Evolutionary conservation across 2,329 filamentous ascomycete genomes (phyloP).

Genomic region (Cryoendolithus antarcticus): DNA sequence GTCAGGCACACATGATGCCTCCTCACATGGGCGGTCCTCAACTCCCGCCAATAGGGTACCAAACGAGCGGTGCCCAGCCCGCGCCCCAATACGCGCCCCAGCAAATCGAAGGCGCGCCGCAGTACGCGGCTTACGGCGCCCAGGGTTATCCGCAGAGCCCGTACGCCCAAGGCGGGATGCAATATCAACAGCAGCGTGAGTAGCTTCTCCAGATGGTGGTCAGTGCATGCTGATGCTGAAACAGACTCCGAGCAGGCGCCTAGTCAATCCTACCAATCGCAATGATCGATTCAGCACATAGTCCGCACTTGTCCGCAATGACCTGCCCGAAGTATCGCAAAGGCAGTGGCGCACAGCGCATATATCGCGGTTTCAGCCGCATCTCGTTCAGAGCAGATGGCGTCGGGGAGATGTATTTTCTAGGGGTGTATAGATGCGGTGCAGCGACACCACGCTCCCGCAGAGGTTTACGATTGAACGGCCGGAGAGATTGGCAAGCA

Average conservation of each 20-base stretch:
- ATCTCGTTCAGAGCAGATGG: no score
- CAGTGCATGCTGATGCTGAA: slow-evolving; percentile 6
- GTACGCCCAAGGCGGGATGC: slow-evolving; percentile 35
- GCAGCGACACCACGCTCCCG: no score
- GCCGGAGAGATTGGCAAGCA: no score
- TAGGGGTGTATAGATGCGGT: no score
- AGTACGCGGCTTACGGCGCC: slow-evolving; percentile 36
- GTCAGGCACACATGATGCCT: slow-evolving; percentile 30
- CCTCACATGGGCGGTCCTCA: slow-evolving; percentile 35
- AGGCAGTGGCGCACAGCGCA: no score
- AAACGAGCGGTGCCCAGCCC: slow-evolving; percentile 32
- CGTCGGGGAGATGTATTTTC: no score
- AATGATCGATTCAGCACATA: no score
- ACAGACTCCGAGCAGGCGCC: slow-evolving; percentile 6
- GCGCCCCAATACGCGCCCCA: slow-evolving; percentile 35
- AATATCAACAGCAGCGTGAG: slow-evolving; percentile 31
- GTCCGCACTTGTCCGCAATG: no score
- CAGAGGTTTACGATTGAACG: no score
- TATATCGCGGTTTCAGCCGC: no score
- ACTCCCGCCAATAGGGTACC: slow-evolving; percentile 40
- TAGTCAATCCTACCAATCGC: slow-evolving; percentile 5
- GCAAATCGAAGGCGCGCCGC: slow-evolving; percentile 35
- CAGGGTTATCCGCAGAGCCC: slow-evolving; percentile 40
- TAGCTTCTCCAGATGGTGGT: slow-evolving; percentile 4
- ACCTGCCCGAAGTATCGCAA: no score